Conservation (phyloP, 306 rosid genomes). For the Vigna radiata region DNA sequence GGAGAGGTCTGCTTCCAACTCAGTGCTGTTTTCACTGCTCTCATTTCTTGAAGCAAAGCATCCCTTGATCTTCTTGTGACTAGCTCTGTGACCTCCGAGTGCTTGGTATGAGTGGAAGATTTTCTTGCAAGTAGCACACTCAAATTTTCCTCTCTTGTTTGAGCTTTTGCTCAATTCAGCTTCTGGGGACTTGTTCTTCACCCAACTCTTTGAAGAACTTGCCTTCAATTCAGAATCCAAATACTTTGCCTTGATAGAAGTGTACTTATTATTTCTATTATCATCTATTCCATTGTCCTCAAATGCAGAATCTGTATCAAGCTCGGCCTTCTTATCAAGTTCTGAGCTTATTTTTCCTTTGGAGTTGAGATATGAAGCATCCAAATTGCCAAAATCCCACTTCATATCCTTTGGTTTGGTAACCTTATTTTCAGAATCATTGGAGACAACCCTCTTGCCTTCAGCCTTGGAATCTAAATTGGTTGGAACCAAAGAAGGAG, state of each 20-base stretch:
- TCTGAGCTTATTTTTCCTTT: conserved; percentile 42
- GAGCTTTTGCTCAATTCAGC: conserved; percentile 52
- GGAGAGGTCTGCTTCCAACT: conserved; percentile 53
- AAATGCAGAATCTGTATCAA: conserved; percentile 39
- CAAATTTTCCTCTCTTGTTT: conserved; percentile 65
- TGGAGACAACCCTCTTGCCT: conserved; percentile 24
- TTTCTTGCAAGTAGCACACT: conserved; percentile 81
- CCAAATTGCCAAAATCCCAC: conserved; percentile 42
- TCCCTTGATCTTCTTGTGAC: conserved; percentile 78
- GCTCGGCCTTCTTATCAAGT: conserved; percentile 39
- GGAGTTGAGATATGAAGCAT: conserved; percentile 42
- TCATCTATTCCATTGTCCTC: conserved; percentile 52
- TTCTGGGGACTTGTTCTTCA: conserved; percentile 36
- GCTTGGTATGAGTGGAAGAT: conserved; percentile 87
- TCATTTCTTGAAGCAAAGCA: conserved; percentile 68
- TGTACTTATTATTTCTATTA: conserved; percentile 46
- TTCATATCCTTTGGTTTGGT: conserved; percentile 43
- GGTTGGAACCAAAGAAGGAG: conserved; percentile 44
- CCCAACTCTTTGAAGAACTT: conserved; percentile 39
- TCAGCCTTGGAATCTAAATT: conserved; percentile 43
- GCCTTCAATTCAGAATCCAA: conserved; percentile 47
- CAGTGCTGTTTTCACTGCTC: conserved; percentile 68
- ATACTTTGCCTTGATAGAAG: conserved; percentile 56
- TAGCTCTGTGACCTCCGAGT: conserved; percentile 93
- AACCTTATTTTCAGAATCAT: conserved; percentile 23